Percentiles rank a stretch among this genome's conserved stretches.
These are phyloP conservation scores for Globisporangium mamillatum DNA, from an alignment of 352 stramenopile genomes.

Conservation along the genomic window DNA sequence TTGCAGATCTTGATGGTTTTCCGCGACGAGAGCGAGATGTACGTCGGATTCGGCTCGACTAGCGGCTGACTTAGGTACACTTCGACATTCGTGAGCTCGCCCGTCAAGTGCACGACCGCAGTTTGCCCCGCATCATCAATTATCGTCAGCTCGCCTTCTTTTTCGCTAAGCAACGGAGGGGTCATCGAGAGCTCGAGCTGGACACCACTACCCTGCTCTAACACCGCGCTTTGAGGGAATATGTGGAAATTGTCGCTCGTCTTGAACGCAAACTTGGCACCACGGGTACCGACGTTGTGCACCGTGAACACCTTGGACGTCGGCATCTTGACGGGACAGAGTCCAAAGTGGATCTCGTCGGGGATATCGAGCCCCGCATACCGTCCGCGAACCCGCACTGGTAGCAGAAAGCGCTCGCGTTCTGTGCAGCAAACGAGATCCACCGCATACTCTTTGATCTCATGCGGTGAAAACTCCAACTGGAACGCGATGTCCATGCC, in stretches of 20 bases:
- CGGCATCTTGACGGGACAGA: conserved; percentile 84
- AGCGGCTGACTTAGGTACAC: conserved; percentile 88
- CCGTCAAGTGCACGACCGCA: conserved; percentile 66
- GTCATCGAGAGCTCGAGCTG: conserved; percentile 78
- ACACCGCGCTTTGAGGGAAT: conserved; percentile 48
- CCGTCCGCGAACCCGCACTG: conserved; percentile 80
- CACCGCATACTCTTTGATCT: conserved; percentile 83
- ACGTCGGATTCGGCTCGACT: conserved; percentile 84
- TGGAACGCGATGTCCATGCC: conserved; percentile 93
- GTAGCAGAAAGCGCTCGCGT: conserved; percentile 93
- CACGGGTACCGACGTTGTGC: conserved; percentile 85
- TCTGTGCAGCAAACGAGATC: conserved; percentile 94
- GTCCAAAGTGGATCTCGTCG: conserved; percentile 85
- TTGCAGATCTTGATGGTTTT: conserved; percentile 93
- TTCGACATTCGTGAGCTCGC: conserved; percentile 83
- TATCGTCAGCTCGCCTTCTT: conserved; percentile 78
- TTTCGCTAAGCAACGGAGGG: conserved; percentile 32
- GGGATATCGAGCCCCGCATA: conserved; percentile 88
- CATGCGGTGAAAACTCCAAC: conserved; percentile 90
- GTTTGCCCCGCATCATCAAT: conserved; percentile 79
- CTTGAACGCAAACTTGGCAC: conserved; percentile 73
- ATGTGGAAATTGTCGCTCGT: conserved; percentile 64
- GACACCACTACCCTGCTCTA: conserved; percentile 61
- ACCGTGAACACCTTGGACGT: conserved; percentile 83
- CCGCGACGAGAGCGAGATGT: conserved; percentile 90